Evolutionary conservation across 1,284 basidiomycete genomes (phyloP), one percentile per base, ranked within the genome.

Genomic region (Cutaneotrichosporon arboriforme): DNA sequence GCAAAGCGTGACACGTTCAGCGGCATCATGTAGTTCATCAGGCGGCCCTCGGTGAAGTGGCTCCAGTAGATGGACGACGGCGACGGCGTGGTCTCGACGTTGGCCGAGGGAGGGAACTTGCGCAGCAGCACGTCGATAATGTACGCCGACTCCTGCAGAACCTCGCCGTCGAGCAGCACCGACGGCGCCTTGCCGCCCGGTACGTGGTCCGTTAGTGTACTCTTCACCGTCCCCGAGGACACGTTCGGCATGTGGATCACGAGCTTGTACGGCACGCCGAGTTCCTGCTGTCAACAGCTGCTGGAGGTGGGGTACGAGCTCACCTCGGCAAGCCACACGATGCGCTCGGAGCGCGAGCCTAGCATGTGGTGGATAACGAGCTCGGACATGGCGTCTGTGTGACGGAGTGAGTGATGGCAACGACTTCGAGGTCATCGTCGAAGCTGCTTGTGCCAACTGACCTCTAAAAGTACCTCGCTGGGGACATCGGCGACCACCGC

Each of bases 331-430:
- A 61, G 23, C 59, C 54, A 55, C n/a, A 52, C 69, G 34, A 71
- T 60, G 38, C 70, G 56, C 23, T 67, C 65, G 4, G 69, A 70
- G 38, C 69, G 59, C n/a, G 68, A 71, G 23, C 46, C 42, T 50
- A 68, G 64, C 49, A 73, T 62, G 60, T 73, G 71, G 51, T 73
- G 69, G 13, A 70, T 54, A 14, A 57, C 60, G 55, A 72, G 66
- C n/a, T 63, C 18, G 14, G 64, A 22, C 68, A 68, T 70, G 31
- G 40, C 20, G 41, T 18, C 14, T 43, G 26, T 15, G 39, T 40
- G 39, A 13, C 14, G 4, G 20, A 40, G 39, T 13, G 12, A 31
- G 33, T 31, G 7, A 31, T 7, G 26, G 26, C 26, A 31, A 31
- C n/a, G n/a, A n/a, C n/a, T n/a, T n/a, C n/a, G n/a, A n/a, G n/a